Base-by-base conservation (phyloP, 805 yeast species). In the Lachancea sp. region DNA sequence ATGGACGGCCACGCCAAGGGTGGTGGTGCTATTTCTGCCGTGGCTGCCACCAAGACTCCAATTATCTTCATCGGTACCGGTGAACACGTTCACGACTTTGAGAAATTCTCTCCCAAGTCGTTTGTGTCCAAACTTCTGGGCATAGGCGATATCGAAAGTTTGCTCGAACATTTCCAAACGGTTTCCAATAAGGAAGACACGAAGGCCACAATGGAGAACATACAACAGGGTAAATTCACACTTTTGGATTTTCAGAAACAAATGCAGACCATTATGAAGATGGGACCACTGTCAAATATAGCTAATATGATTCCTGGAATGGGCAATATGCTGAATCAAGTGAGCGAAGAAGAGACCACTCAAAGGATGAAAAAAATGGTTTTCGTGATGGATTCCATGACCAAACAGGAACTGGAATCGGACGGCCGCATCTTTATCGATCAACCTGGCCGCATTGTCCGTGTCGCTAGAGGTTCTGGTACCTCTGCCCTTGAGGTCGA, bases 1-100 rank as follows among this genome's bases (percentile, higher is more conserved):
- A 81, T 91, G 95, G 99, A 91, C 67, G 98, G 98, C 42, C 97
- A 93, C 59, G 99, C 98, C 32, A 91, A 85, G 68, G 99, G 99
- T 65, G 99, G 99, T 69, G 99, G 99, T 73, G 99, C 99, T 26
- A 90, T 91, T 44, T 88, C 96, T 33, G 99, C 99, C 0, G 97
- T 91, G 44, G 99, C 99, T 2, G 93, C 96, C 2, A 91, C 98
- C 2, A 75, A 85, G 45, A 93, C 98, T 0, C 99, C 99, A 7
- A 84, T 91, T 54, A 86, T 85, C 8, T 91, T 91, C 60, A 93
- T 91, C 48, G 99, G 99, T 77, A 91, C 98, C 2, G 99, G 99
- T 62, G 99, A 91, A 66, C 99, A 93, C 60, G 85, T 90, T 31
- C 85, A 84, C 45, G 98, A 91, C 63, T 75, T 91, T 49, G 99